Percentiles rank a stretch among this genome's conserved stretches.
These are phyloP conservation scores for Sanghuangporus weigelae DNA, from an alignment of 1,284 basidiomycete species.

Conservation along the genomic window DNA sequence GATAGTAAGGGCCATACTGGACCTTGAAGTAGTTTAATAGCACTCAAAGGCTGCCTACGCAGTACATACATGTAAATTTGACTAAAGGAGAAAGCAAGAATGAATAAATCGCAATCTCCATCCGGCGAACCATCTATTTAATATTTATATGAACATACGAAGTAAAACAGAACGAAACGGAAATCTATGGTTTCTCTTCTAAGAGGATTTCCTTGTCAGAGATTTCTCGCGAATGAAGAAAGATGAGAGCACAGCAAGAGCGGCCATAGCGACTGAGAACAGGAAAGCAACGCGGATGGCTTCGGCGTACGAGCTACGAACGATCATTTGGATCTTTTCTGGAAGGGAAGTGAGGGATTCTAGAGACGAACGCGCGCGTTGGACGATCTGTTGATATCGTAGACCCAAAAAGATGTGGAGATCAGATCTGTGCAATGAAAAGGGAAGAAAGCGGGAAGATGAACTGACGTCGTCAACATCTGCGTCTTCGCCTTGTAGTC, in stretches of 20 bases:
- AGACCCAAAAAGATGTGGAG: neutral
- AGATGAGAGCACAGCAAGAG: slow-evolving; percentile 36
- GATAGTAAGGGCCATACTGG: too few relatives aligned
- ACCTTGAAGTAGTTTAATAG: too few relatives aligned
- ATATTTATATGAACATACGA: too few relatives aligned
- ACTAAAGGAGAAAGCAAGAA: too few relatives aligned
- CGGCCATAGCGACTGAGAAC: slow-evolving; percentile 39
- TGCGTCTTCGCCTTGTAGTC: slow-evolving; percentile 34
- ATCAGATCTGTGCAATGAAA: neutral
- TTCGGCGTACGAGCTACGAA: slow-evolving; percentile 43
- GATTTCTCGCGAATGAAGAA: slow-evolving; percentile 49
- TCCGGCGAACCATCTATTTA: slow-evolving; percentile 15
- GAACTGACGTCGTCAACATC: slow-evolving; percentile 41
- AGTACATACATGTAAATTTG: neutral
- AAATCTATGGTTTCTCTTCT: slow-evolving; percentile 23
- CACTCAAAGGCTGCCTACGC: too few relatives aligned
- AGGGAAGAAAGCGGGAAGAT: neutral
- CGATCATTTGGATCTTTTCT: slow-evolving; percentile 36
- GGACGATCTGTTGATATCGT: slow-evolving; percentile 38
- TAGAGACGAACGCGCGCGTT: slow-evolving; percentile 49
- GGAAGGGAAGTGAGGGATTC: slow-evolving; percentile 46
- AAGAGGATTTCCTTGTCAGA: slow-evolving; percentile 24
- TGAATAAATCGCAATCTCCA: too few relatives aligned
- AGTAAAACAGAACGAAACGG: too few relatives aligned
- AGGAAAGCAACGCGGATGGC: slow-evolving; percentile 45